Percentiles rank a stretch among this genome's conserved stretches.
These are phyloP conservation scores for Rhododendron griersonianum DNA, from an alignment of 148 eudicot genomes.

Conservation along the genomic window DNA sequence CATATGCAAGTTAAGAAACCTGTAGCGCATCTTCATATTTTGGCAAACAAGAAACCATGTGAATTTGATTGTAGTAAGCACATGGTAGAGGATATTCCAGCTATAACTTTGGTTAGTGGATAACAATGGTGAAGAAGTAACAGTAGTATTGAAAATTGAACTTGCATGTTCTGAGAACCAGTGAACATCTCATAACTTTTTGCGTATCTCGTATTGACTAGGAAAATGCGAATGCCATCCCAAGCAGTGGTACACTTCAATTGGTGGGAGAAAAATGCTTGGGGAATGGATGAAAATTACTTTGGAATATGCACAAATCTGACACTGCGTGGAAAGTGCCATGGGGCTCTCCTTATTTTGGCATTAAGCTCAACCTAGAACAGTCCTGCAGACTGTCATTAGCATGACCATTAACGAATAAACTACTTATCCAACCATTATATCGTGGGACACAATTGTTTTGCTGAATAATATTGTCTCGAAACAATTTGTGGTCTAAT, in stretches of 20 bases:
- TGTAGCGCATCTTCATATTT: background rate
- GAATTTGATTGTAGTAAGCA: too few relatives aligned
- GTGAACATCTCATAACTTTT: too few relatives aligned
- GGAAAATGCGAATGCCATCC: too few relatives aligned
- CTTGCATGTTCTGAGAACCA: background rate
- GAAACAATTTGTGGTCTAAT: background rate
- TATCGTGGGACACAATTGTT: background rate
- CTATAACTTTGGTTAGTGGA: too few relatives aligned
- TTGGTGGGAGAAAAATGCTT: background rate
- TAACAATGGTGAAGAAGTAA: too few relatives aligned
- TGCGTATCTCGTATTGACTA: too few relatives aligned
- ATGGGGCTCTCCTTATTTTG: background rate
- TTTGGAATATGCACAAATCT: background rate
- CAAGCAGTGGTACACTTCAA: too few relatives aligned
- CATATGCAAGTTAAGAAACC: background rate
- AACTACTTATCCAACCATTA: background rate
- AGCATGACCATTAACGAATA: background rate
- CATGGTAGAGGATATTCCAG: too few relatives aligned
- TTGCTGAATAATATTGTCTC: background rate
- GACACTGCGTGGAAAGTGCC: background rate
- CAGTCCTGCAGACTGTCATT: background rate
- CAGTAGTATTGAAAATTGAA: too few relatives aligned
- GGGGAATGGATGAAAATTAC: background rate
- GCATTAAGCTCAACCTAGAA: background rate
- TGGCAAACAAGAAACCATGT: background rate